Evolutionary conservation across 305 asterid genomes (phyloP).

Genomic region (Fraxinus paxiana): DNA sequence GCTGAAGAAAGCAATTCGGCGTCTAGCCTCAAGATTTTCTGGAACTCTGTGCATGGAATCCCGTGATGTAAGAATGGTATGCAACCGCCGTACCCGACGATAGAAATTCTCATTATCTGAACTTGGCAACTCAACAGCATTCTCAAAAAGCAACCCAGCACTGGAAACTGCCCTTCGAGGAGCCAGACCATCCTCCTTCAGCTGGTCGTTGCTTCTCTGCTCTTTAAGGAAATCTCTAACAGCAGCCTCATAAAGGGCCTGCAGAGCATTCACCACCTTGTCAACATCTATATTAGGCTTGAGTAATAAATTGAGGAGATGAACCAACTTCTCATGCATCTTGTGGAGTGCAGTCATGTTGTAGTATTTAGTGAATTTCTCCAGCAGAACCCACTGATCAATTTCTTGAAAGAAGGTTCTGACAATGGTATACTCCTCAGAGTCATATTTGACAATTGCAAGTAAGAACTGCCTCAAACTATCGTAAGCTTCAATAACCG

Average conservation of each 20-base stretch:
- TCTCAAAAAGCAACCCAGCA: conserved; percentile 41
- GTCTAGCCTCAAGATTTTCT: conserved; percentile 50
- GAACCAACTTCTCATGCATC: conserved; percentile 37
- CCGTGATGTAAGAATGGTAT: conserved; percentile 45
- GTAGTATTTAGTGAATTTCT: conserved; percentile 46
- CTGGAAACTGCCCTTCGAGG: conserved; percentile 34
- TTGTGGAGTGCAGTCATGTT: conserved; percentile 32
- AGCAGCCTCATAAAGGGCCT: conserved; percentile 48
- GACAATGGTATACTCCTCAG: conserved; percentile 41
- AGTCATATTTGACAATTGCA: conserved; percentile 32
- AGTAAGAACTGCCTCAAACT: conserved; percentile 37
- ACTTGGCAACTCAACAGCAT: conserved; percentile 36
- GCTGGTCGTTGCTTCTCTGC: conserved; percentile 38
- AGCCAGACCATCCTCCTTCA: conserved; percentile 49
- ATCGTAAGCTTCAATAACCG: conserved; percentile 46
- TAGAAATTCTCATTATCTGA: conserved; percentile 37
- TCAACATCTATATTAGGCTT: conserved; percentile 37
- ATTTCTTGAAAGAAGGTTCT: conserved; percentile 47
- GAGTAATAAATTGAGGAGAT: conserved; percentile 36
- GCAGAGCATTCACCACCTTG: conserved; percentile 46
- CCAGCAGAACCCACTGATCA: conserved; percentile 41
- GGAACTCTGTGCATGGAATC: conserved; percentile 50
- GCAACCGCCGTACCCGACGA: conserved; percentile 46
- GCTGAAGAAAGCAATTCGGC: conserved; percentile 50
- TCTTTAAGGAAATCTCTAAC: conserved; percentile 47